Evolutionary conservation across 805 yeast species (phyloP).

Genomic region (Isabelozyma gotoi): DNA sequence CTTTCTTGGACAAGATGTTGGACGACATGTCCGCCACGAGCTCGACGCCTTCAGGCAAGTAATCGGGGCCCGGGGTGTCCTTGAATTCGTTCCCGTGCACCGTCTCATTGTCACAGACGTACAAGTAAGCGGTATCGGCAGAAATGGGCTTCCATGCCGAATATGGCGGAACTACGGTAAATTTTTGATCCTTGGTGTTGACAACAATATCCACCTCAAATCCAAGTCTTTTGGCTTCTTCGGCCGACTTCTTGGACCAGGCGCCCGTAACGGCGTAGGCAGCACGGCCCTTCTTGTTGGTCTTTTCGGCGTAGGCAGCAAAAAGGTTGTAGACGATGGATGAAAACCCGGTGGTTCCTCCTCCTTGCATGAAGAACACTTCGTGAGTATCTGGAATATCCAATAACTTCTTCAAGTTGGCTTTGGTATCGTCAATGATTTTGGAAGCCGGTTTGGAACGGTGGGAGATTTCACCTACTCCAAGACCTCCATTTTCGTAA

Average conservation of each 20-base stretch:
- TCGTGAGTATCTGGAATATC: slow-evolving; percentile 89
- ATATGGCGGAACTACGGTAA: slow-evolving; percentile 62
- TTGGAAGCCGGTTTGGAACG: slow-evolving; percentile 80
- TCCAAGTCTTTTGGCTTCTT: slow-evolving; percentile 86
- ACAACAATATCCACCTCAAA: slow-evolving; percentile 67
- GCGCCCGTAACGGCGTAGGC: slow-evolving; percentile 90
- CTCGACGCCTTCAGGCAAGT: slow-evolving; percentile 67
- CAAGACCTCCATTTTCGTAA: slow-evolving; percentile 71
- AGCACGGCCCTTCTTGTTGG: slow-evolving; percentile 74
- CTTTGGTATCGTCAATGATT: slow-evolving; percentile 76
- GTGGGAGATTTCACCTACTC: slow-evolving; percentile 95
- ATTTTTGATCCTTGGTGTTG: slow-evolving; percentile 63
- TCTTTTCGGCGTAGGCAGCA: slow-evolving; percentile 69
- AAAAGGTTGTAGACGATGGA: slow-evolving; percentile 79
- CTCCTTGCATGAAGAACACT: slow-evolving; percentile 94
- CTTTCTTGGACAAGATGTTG: slow-evolving; percentile 75
- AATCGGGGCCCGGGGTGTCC: slow-evolving; percentile 48
- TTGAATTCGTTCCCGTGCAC: slow-evolving; percentile 89
- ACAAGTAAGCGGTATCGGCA: slow-evolving; percentile 76
- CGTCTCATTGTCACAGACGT: slow-evolving; percentile 95
- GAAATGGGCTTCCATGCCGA: slow-evolving; percentile 60
- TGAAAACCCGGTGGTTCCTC: slow-evolving; percentile 96
- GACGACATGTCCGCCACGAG: slow-evolving; percentile 95
- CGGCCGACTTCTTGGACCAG: slow-evolving; percentile 88
- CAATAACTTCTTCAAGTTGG: slow-evolving; percentile 61